phyloP scores from a whole-genome alignment of 2,329 filamentous ascomycete species.

The Stemphylium beticola region DNA sequence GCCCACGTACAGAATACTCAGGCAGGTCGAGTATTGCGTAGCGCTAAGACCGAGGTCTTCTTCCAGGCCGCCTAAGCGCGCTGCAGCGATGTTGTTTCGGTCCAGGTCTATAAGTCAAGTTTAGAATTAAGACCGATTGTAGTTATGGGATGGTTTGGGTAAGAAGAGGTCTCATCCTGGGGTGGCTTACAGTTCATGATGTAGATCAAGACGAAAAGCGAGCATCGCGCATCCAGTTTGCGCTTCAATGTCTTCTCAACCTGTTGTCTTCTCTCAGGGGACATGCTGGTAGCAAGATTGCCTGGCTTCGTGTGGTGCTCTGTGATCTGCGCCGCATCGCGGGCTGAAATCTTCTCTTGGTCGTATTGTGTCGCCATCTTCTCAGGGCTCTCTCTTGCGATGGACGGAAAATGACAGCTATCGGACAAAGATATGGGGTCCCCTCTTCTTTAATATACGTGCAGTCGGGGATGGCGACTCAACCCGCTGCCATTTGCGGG shows the following conservation, averaged over 20 bases:
- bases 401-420: background rate
- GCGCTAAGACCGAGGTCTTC: constrained; percentile 38
- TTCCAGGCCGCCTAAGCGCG: constrained; percentile 42
- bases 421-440: background rate
- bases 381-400: background rate
- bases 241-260: constrained; percentile 46
- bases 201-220: constrained; percentile 45
- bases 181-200: constrained; percentile 39
- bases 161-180: too few species aligned
- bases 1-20: constrained; percentile 39
- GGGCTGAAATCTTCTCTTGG: constrained; percentile 11
- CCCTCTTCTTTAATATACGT: constrained; percentile 10
- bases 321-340: constrained; percentile 9
- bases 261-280: constrained; percentile 34
- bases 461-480: background rate
- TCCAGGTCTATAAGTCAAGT: constrained; percentile 6
- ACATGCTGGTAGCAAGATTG: constrained; percentile 33
- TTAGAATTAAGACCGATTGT: background rate
- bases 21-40: constrained; percentile 43
- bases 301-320: constrained; percentile 15
- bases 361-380: constrained; percentile 17
- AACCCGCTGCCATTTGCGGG: constrained; percentile 3
- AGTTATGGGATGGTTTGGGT: too few species aligned
- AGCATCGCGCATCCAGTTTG: constrained; percentile 43
- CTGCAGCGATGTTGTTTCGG: constrained; percentile 46